phyloP scores from a whole-genome alignment of 805 yeast genomes.

The Schwanniomyces polymorphus region DNA sequence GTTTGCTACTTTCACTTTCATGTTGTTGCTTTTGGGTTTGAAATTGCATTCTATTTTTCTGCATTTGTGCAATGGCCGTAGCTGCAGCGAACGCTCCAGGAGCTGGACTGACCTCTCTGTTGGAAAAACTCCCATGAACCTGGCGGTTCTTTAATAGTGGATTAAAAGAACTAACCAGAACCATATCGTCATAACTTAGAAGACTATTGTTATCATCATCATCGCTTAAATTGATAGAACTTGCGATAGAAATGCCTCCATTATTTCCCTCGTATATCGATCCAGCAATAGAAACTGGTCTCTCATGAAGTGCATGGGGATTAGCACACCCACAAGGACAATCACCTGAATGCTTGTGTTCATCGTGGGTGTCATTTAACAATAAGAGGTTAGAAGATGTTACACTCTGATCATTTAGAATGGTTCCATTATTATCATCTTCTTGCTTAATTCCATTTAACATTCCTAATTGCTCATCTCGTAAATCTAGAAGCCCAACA shows the following conservation, averaged over 20 bases:
- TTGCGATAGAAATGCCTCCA: conserved; percentile 30
- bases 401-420: conserved; percentile 4
- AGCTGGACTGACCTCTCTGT: conserved; percentile 61
- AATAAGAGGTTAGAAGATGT: conserved; percentile 13
- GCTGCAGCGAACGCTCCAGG: conserved; percentile 73
- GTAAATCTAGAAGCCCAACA: conserved; percentile 58
- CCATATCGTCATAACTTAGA: conserved; percentile 27
- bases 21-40: conserved; percentile 18
- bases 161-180: conserved; percentile 10
- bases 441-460: conserved; percentile 7
- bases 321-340: conserved; percentile 60
- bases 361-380: conserved; percentile 11
- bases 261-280: conserved; percentile 45
- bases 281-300: conserved; percentile 69
- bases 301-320: conserved; percentile 56
- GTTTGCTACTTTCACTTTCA: conserved; percentile 27
- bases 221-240: conserved; percentile 47
- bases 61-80: conserved; percentile 60
- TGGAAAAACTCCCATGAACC: conserved; percentile 9
- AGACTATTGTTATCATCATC: conserved; percentile 38
- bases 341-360: conserved; percentile 30
- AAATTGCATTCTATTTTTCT: conserved; percentile 17
- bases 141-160: conserved; percentile 8
- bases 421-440: conserved; percentile 16
- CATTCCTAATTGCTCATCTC: conserved; percentile 61